Percentiles rank a stretch among this genome's conserved stretches.
These are phyloP conservation scores for Penicillium lividum DNA, from an alignment of 495 filamentous ascomycete genomes.

Conservation along the genomic window DNA sequence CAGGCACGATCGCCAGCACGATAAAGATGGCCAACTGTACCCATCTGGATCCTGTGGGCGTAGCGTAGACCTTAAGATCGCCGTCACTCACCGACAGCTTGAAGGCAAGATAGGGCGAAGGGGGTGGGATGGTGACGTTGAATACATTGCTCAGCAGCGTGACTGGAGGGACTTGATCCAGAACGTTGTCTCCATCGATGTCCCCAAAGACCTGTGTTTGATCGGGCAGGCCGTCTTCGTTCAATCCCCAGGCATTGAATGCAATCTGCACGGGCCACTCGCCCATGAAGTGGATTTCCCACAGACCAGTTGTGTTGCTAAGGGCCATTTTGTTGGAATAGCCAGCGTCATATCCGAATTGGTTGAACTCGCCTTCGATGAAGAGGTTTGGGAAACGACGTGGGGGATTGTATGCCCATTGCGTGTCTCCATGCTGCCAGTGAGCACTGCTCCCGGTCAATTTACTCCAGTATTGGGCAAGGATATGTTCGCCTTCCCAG, in stretches of 20 bases:
- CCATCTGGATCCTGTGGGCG: constrained; percentile 56
- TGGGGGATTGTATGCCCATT: constrained; percentile 29
- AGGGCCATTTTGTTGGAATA: constrained; percentile 55
- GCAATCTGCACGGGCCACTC: constrained; percentile 66
- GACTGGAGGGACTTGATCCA: constrained; percentile 15
- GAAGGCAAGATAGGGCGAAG: constrained; percentile 56
- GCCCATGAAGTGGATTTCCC: constrained; percentile 61
- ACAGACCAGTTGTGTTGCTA: constrained; percentile 48
- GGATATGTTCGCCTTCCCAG: constrained; percentile 66
- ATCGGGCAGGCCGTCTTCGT: constrained; percentile 65
- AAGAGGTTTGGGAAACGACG: constrained; percentile 65
- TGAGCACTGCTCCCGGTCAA: constrained; percentile 64
- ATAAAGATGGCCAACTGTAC: constrained; percentile 58
- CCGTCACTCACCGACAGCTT: constrained; percentile 58
- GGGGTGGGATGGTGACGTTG: constrained; percentile 52
- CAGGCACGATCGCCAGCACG: constrained; percentile 56
- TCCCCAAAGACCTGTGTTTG: constrained; percentile 58
- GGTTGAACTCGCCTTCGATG: constrained; percentile 65
- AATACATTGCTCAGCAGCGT: constrained; percentile 16
- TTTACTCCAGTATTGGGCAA: constrained; percentile 68
- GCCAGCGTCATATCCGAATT: constrained; percentile 67
- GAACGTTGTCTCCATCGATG: constrained; percentile 52
- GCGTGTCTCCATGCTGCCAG: constrained; percentile 60
- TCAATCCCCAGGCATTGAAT: constrained; percentile 69
- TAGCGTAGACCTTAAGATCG: constrained; percentile 27